Conservation (phyloP, 2,329 filamentous ascomycete genomes). For the Paecilomyces fulvus region DNA sequence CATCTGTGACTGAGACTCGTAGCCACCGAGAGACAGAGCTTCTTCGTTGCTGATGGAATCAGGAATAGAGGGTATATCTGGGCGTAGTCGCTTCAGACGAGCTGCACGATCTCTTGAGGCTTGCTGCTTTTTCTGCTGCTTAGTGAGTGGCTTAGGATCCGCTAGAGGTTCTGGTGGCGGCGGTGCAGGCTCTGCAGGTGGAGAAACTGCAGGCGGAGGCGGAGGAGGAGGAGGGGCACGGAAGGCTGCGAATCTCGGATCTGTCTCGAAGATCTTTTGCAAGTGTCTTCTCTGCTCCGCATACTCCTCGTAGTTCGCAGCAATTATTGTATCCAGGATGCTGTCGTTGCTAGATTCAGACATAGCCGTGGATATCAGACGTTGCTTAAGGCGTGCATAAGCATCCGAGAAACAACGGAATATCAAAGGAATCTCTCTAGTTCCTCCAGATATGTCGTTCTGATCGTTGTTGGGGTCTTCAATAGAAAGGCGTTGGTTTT, state of each 20-base stretch:
- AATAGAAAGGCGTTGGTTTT: constrained; percentile 66
- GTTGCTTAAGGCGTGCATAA: constrained; percentile 47
- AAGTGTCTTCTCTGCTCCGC: constrained; percentile 59
- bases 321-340: constrained; percentile 64
- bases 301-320: constrained; percentile 72
- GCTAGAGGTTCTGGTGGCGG: constrained; percentile 6
- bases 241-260: constrained; percentile 24
- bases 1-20: constrained; percentile 23
- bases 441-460: constrained; percentile 89
- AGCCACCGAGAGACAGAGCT: constrained; percentile 23
- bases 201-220: constrained; percentile 17
- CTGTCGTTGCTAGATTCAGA: constrained; percentile 31
- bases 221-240: constrained; percentile 13
- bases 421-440: constrained; percentile 60
- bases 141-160: constrained; percentile 13
- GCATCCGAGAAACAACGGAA: constrained; percentile 62
- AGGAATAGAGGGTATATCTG: constrained; percentile 20
- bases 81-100: constrained; percentile 21
- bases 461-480: constrained; percentile 78
- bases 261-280: constrained; percentile 41
- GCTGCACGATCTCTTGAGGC: constrained; percentile 21
- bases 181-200: constrained; percentile 10
- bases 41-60: constrained; percentile 19
- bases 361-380: constrained; percentile 40
- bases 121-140: constrained; percentile 17